A percentile compares a stretch with the other conserved stretches of the same genome.
These are phyloP conservation scores for Solanum pinnatisectum DNA, from an alignment of 257 asterid genomes.

Conservation along the genomic window DNA sequence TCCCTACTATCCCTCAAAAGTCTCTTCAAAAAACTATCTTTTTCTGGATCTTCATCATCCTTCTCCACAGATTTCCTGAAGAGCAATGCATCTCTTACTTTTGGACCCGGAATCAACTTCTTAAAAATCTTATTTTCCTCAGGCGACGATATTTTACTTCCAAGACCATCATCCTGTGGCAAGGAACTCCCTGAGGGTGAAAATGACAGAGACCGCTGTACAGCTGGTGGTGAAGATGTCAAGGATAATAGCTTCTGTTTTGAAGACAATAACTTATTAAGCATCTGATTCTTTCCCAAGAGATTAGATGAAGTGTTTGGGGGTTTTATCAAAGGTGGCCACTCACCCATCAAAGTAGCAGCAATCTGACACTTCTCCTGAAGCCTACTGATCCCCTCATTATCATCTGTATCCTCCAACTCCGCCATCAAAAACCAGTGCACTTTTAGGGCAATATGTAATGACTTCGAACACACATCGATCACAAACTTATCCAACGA, in stretches of 20 bases:
- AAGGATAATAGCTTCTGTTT: conserved; percentile 68
- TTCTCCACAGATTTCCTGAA: conserved; percentile 73
- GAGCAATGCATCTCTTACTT: conserved; percentile 63
- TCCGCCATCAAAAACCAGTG: conserved; percentile 95
- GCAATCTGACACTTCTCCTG: conserved; percentile 96
- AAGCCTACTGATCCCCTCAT: conserved; percentile 82
- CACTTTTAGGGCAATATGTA: conserved; percentile 74
- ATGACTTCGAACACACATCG: conserved; percentile 68
- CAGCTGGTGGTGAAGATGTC: conserved; percentile 61
- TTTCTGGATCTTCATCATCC: conserved; percentile 67
- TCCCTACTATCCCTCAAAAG: conserved; percentile 72
- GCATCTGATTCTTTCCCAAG: conserved; percentile 63
- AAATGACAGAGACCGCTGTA: conserved; percentile 31
- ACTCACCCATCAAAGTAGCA: conserved; percentile 88
- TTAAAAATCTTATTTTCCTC: conserved; percentile 74
- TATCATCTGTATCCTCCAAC: conserved; percentile 87
- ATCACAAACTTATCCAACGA: conserved; percentile 87
- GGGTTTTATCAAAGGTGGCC: conserved; percentile 71
- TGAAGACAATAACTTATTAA: conserved; percentile 70
- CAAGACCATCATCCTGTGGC: conserved; percentile 42
- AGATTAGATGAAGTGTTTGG: conserved; percentile 38
- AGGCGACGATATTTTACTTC: conserved; percentile 24
- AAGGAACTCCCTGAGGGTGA: conserved; percentile 45
- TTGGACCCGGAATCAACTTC: conserved; percentile 70
- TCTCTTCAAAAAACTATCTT: conserved; percentile 72